These are phyloP conservation scores for Acer yangbiense DNA, from an alignment of 345 rosid species.

Conservation along the genomic window DNA sequence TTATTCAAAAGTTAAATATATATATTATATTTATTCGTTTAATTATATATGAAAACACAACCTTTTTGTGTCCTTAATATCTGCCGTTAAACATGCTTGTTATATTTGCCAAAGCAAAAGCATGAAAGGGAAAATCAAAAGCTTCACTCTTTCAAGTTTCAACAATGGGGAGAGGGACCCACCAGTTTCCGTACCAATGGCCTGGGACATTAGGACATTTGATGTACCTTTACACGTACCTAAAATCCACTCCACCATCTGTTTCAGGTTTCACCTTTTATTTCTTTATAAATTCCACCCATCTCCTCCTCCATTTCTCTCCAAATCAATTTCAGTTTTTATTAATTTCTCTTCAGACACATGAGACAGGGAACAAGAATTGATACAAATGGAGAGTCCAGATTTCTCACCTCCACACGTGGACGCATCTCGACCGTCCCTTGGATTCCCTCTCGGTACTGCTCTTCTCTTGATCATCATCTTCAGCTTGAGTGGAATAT, in stretches of 20 bases:
- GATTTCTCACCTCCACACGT: conserved; percentile 67
- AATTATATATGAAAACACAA: too few species aligned
- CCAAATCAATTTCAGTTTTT: background rate
- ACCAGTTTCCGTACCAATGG: conserved; percentile 49
- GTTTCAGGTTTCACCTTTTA: background rate
- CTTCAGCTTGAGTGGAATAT: conserved; percentile 88
- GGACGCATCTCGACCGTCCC: conserved; percentile 86
- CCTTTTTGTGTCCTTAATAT: too few species aligned
- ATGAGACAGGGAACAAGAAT: conserved; percentile 36
- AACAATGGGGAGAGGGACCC: conserved; percentile 26
- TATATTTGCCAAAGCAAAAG: too few species aligned
- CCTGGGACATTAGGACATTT: conserved; percentile 32
- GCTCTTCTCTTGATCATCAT: conserved; percentile 82
- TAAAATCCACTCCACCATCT: conserved; percentile 17
- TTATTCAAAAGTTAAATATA: too few species aligned
- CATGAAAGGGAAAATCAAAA: too few species aligned
- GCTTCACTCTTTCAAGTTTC: too few species aligned
- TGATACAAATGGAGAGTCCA: conserved; percentile 61
- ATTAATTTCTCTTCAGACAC: conserved; percentile 12
- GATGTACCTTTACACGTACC: conserved; percentile 48
- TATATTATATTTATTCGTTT: too few species aligned
- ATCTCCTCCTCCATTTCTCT: conserved; percentile 3
- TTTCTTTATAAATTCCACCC: conserved; percentile 32
- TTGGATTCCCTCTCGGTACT: conserved; percentile 93
- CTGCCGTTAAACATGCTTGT: too few species aligned